These are phyloP conservation scores for Claviceps capensis DNA, from an alignment of 2,329 filamentous ascomycete genomes.

Conservation along the genomic window DNA sequence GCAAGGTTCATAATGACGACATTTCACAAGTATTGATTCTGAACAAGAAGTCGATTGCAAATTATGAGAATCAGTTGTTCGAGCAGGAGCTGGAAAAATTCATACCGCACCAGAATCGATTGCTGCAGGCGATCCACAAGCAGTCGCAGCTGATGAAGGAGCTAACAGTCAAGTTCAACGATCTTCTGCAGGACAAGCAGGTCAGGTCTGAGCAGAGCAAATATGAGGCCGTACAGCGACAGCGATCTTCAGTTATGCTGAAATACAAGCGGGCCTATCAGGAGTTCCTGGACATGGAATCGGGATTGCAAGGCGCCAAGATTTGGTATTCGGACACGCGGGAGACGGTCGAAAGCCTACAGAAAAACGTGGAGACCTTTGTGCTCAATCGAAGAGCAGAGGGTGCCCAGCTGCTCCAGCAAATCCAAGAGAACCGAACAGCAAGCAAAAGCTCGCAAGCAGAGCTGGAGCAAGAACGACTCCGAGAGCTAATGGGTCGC, in stretches of 20 bases:
- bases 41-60: slow-evolving; percentile 92
- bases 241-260: slow-evolving; percentile 65
- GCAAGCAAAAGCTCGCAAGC: slow-evolving; percentile 47
- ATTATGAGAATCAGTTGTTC: slow-evolving; percentile 84
- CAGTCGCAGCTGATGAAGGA: slow-evolving; percentile 92
- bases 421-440: slow-evolving; percentile 70
- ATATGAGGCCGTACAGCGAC: slow-evolving; percentile 77
- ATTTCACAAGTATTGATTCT: slow-evolving; percentile 95
- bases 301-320: slow-evolving; percentile 76
- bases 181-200: slow-evolving; percentile 82
- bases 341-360: slow-evolving; percentile 79
- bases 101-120: slow-evolving; percentile 75
- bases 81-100: slow-evolving; percentile 97
- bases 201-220: slow-evolving; percentile 90
- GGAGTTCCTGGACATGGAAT: slow-evolving; percentile 78
- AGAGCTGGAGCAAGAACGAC: slow-evolving; percentile 74
- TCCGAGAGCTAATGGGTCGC: slow-evolving; percentile 85
- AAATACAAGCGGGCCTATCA: slow-evolving; percentile 88
- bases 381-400: slow-evolving; percentile 89
- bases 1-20: slow-evolving; percentile 82
- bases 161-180: slow-evolving; percentile 73
- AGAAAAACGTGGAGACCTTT: slow-evolving; percentile 94
- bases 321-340: slow-evolving; percentile 94
- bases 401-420: slow-evolving; percentile 74
- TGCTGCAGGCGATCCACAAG: slow-evolving; percentile 90